Evolutionary conservation across 148 eudicot genomes (phyloP), one percentile per base, ranked within the genome.

Genomic region (Arctostaphylos glauca): DNA sequence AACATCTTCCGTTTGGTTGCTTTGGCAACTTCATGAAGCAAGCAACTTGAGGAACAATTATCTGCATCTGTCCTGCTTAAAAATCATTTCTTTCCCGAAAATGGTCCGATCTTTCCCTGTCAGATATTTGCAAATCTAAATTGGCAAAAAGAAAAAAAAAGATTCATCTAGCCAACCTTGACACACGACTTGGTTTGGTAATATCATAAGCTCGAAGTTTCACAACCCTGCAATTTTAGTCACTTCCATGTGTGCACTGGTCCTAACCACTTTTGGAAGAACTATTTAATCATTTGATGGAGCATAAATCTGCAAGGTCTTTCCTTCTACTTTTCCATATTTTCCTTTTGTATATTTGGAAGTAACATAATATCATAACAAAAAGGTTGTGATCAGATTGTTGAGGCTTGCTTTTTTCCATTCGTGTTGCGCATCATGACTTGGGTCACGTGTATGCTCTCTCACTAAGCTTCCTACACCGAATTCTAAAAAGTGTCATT

Each of bases 221-320:
- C 43, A 25, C 46, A 13, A 47, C 13, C 5, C 74, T 43, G 74
- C 49, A 38, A 44, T 41, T 38, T 71, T 41, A 68, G 7, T 41
- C 74, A 71, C 74, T 71, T 71, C 9, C 49, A 10, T 3, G n/a
- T 41, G 49, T 43, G 49, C 47, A 41, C 12, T 71, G 46, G 74
- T 43, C 50, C 6, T 23, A 43, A 71, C 15, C 74, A 38, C 74
- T 18, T 72, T 44, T 72, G 76, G 76, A 72, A 72, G 50, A 72
- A 72, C 23, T 41, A 15, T 66, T 38, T 47, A 31, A 70, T 38
- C 21, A 70, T 41, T 67, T 67, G 46, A 70, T 8, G 49, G 4
- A 4, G 49, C 48, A 15, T 16, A 16, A 68, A 68, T 18, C 74
- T 10, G 74, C 75, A 16, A 43, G 49, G 75, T 71, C 75, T 71